phyloP scores from a whole-genome alignment of 371 early-diverging fungal species.

The Capillidium rhysosporum region DNA sequence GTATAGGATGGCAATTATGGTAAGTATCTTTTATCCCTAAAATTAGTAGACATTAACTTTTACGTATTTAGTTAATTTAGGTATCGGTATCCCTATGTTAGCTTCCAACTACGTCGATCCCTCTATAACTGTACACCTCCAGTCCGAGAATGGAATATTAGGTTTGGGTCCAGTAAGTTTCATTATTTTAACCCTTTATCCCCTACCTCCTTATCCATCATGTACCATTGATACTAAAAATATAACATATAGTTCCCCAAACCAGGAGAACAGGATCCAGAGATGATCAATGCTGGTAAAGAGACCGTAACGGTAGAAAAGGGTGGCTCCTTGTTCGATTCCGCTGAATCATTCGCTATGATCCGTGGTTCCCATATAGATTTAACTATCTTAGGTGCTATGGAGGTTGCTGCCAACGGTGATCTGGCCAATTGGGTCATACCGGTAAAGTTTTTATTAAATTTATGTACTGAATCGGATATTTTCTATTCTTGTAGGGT shows the following conservation, averaged over 20 bases:
- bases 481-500: constrained; percentile 7
- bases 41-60: constrained; percentile 4
- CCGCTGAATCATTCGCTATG: constrained; percentile 42
- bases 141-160: constrained; percentile 47
- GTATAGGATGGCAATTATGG: constrained; percentile 32
- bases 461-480: not conserved
- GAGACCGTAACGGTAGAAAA: constrained; percentile 37
- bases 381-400: constrained; percentile 38
- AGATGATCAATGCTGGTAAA: constrained; percentile 47
- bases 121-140: constrained; percentile 39
- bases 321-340: constrained; percentile 31
- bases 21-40: constrained; percentile 1
- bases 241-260: constrained; percentile 19
- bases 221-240: no score
- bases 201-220: no score
- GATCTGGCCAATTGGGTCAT: constrained; percentile 55
- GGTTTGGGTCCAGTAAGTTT: constrained; percentile 31
- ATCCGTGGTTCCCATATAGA: constrained; percentile 41
- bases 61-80: constrained; percentile 24
- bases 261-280: constrained; percentile 35
- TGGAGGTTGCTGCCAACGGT: constrained; percentile 38
- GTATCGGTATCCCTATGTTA: constrained; percentile 55
- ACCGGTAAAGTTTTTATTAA: constrained; percentile 12
- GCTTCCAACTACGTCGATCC: constrained; percentile 40
- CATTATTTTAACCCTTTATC: no score